Evolutionary conservation across 306 rosid species (phyloP), one percentile per base, ranked within the genome.

Genomic region (Mimosa bimucronata): DNA sequence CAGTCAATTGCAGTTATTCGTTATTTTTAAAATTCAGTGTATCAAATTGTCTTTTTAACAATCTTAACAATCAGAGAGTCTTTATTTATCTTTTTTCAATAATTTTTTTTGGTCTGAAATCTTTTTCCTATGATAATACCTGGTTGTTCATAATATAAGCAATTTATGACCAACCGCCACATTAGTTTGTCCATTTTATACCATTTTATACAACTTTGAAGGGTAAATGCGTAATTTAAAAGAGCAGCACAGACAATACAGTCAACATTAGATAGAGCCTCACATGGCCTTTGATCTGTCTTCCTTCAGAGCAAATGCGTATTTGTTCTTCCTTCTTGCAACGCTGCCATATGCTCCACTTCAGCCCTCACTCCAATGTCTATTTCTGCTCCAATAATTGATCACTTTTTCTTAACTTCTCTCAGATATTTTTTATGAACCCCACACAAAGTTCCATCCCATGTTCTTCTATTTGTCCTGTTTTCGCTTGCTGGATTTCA

Each of bases 241-340:
- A 0, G 37, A 58, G 5, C 30, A 66, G 16, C 34, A 55, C 25
- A 78, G 64, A 79, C 81, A 76, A 0, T 9, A 75, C n/a, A 72
- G 85, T 89, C 74, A 80, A 91, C 78, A 71, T 65, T 45, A 77
- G 86, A 77, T 81, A 74, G 76, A 80, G 71, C 86, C 71, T 71
- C 97, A 90, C 95, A 91, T 92, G 97, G 82, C 80, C 80, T 55
- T 76, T 71, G 90, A 88, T 89, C 95, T 86, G 92, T 84, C 90
- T 89, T 83, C 66, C 87, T 73, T 86, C 86, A 4, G 84, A 73
- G 60, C 73, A 45, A 34, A 9, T 6, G 52, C 83, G 73, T 80
- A 79, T 83, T 42, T 82, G 40, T 48, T 66, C 50, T 9, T 10
- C 25, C 50, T 18, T 21, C 71, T 18, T 34, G 15, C 44, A 40